Base-by-base conservation (phyloP, 345 rosid genomes). In the Bruguiera gymnorhiza region DNA sequence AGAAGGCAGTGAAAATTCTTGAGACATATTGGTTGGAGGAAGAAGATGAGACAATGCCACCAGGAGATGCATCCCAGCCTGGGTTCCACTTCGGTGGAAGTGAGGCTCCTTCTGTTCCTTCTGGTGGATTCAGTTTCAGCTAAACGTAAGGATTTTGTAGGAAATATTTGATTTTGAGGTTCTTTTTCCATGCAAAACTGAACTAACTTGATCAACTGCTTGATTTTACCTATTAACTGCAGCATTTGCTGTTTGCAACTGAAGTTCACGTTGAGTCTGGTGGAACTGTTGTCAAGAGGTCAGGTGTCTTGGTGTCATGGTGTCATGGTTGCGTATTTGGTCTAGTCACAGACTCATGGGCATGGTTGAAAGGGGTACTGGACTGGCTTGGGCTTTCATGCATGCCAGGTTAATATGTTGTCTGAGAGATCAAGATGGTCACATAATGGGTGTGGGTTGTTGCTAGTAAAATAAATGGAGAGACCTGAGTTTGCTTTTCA, bases 1-100 rank as follows among this genome's bases (percentile, higher is more conserved):
- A 88, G 83, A 89, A 92, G 85, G 87, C 94, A 46, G 92, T 92
- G 54, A 88, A 86, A 81, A 86, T 88, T 73, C 92, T 92, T 0
- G 98, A 89, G 81, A 80, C 92, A 10, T 92, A 88, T 74, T 89
- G 96, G 98, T 65, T 82, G 78, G 96, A 89, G 82, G 96, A 91
- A 71, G 97, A 87, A 19, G 96, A 88, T 15, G 86, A 85, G 80
- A 77, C 85, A 31, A 73, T 85, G 67, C 87, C 92, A 70, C 72
- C 88, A 24, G 89, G 78, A 15, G 91, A 87, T 68, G 80, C 74
- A 66, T 53, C 86, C 29, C 89, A 80, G 66, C 52, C 79, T 20
- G 89, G 79, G 20, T 88, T 88, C 81, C 85, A 83, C 60, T 89
- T 87, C 51, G 96, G 96, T 68, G 88, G 81, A 8, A 87, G 82